Base-by-base conservation (phyloP, 2,329 filamentous ascomycete species). In the Exophiala xenobiotica region DNA sequence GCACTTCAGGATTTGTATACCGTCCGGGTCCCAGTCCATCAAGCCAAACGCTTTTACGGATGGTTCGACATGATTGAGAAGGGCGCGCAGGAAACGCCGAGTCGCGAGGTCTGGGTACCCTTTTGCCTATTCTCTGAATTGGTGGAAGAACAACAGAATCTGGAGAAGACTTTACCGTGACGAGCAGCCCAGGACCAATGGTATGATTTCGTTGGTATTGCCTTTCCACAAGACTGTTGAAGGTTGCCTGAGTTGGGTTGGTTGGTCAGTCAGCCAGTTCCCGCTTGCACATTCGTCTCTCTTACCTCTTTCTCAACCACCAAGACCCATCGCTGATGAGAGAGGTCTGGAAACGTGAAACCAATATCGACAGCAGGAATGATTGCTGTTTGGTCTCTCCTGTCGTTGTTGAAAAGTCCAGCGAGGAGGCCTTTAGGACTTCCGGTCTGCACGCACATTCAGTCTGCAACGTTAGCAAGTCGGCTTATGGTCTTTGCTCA, bases 31-130 rank as follows among this genome's bases (percentile, higher is more conserved):
- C 43, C 74, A 75, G 57, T 86, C 82, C 18, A 81, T 74, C 1
- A 86, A 69, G 2, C 73, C 77, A 54, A 76, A 78, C 45, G 82
- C 74, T 11, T 73, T 68, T 6, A 67, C 58, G 4, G 59, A 46
- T 24, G 50, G 18, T n/a, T 37, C 40, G 39, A 40, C 33, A 11
- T 52, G 44, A 40, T 61, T 50, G 14, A 67, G 68, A 19, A 81
- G 60, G 20, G 67, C 67, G 26, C 71, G 74, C 24, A 83, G 64
- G 56, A 85, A 78, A 2, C 68, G 68, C 29, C 81, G 73, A 6
- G 81, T 82, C 24, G 73, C 70, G 20, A 85, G 65, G 60, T 86
- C 82, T 1, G 82, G 82, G 59, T 85, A 85, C 3, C 82, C 82
- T 72, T 85, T 85, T 0, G 77, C 82, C 78, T 82, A 44, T 2